Evolutionary conservation across 164 flowering plant genomes (phyloP).

Genomic region (Houttuynia cordata): DNA sequence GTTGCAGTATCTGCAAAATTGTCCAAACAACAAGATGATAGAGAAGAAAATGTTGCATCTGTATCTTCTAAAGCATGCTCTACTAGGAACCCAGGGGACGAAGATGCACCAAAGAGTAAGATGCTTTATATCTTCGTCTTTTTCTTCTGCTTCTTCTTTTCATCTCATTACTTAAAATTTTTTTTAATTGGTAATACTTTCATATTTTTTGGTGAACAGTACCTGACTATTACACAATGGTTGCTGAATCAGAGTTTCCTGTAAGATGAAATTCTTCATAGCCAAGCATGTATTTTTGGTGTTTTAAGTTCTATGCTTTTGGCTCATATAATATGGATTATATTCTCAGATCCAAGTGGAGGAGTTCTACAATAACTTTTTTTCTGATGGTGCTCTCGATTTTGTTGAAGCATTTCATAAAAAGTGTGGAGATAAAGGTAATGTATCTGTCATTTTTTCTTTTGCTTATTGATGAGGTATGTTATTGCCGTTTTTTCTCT

Average conservation of each 20-base stretch:
- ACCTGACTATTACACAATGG: constrained; percentile 45
- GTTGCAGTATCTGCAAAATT: constrained; percentile 8
- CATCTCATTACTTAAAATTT: not conserved
- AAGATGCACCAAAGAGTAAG: constrained; percentile 75
- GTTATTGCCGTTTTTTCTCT: not conserved
- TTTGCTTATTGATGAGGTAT: no score
- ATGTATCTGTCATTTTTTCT: not conserved
- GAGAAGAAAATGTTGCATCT: constrained; percentile 20
- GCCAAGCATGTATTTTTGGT: not conserved
- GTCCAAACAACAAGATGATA: constrained; percentile 22
- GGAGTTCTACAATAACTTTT: constrained; percentile 61
- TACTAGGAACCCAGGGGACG: constrained; percentile 46
- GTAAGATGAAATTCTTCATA: constrained; percentile 23
- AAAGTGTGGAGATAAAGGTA: constrained; percentile 92
- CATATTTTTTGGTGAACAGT: constrained; percentile 27
- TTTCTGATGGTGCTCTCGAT: constrained; percentile 50
- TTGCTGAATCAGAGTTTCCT: constrained; percentile 77
- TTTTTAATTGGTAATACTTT: not conserved
- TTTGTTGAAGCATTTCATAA: constrained; percentile 65
- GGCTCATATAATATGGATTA: not conserved
- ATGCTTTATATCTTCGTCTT: not conserved
- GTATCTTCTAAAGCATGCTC: constrained; percentile 24
- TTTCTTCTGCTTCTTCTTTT: not conserved
- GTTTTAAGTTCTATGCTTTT: not conserved
- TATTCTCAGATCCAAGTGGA: constrained; percentile 46